Conservation (phyloP, 257 asterid species). For the Ilex asprella region DNA sequence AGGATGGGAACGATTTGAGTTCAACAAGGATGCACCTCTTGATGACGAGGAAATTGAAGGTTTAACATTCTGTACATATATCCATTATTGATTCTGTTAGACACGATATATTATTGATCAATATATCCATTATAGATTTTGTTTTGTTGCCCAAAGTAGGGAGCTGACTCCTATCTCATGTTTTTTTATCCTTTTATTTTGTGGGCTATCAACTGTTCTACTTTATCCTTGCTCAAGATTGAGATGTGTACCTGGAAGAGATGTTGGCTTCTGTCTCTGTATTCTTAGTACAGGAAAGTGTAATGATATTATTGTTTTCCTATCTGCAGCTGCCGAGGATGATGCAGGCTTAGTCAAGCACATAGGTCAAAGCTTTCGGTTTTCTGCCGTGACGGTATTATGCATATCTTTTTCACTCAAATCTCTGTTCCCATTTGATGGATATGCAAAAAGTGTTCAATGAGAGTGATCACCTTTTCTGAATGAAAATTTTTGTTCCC, state of each 20-base stretch:
- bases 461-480: not conserved
- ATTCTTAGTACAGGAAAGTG: not conserved
- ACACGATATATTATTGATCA: not conserved
- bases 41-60: slow-evolving; percentile 95
- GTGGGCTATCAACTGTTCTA: too few species aligned
- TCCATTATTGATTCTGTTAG: not conserved
- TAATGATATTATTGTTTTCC: slow-evolving; percentile 8
- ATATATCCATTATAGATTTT: not conserved
- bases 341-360: slow-evolving; percentile 67
- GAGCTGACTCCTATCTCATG: not conserved
- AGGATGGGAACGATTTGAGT: slow-evolving; percentile 95
- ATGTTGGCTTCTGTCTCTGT: too few species aligned
- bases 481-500: not conserved
- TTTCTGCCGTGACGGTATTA: slow-evolving; percentile 63
- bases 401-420: slow-evolving; percentile 1
- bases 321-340: slow-evolving; percentile 71
- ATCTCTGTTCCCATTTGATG: not conserved
- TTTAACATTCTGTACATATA: slow-evolving; percentile 14
- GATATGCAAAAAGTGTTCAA: not conserved
- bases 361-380: slow-evolving; percentile 85
- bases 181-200: not conserved
- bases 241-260: not conserved
- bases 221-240: too few species aligned
- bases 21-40: slow-evolving; percentile 85
- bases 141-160: not conserved